These are phyloP conservation scores for Escallonia herrerae DNA, from an alignment of 129 eudicot species.

Conservation along the genomic window DNA sequence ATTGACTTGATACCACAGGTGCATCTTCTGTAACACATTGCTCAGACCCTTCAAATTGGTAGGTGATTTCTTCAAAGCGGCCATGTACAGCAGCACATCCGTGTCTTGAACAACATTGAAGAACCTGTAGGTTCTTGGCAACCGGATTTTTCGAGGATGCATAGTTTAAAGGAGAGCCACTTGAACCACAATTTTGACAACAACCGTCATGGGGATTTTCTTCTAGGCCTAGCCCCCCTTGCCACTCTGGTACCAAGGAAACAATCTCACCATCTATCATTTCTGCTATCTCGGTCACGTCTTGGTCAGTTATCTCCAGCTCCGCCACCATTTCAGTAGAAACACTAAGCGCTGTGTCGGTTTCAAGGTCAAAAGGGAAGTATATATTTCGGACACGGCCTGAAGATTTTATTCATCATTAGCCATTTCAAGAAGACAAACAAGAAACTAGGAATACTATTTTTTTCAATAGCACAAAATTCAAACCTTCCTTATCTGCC, in stretches of 20 bases:
- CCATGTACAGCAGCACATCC: conserved; percentile 59
- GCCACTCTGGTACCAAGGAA: conserved; percentile 70
- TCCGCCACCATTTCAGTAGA: conserved; percentile 86
- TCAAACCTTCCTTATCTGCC: conserved; percentile 69
- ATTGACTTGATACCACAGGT: conserved; percentile 57
- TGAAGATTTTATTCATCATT: conserved; percentile 12
- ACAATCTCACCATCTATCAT: conserved; percentile 74
- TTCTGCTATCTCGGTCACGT: conserved; percentile 74
- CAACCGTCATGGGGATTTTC: conserved; percentile 17
- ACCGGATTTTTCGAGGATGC: conserved; percentile 2
- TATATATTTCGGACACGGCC: conserved; percentile 80
- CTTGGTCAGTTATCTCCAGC: conserved; percentile 70
- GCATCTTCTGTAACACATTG: conserved; percentile 50
- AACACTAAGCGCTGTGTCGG: conserved; percentile 69
- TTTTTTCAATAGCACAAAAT: too few species aligned
- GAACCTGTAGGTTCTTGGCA: conserved; percentile 25
- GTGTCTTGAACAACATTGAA: conserved; percentile 29
- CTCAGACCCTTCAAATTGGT: conserved; percentile 46
- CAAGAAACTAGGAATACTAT: neutral
- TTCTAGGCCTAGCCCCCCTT: conserved; percentile 19
- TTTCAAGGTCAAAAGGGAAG: conserved; percentile 72
- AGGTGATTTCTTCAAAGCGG: conserved; percentile 82
- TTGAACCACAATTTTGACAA: conserved; percentile 33
- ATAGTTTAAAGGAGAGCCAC: conserved; percentile 11
- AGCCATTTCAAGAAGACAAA: neutral